Conservation (phyloP, 225 moss, liverwort and hornwort genomes). For the Physcomitrellopsis africana region DNA sequence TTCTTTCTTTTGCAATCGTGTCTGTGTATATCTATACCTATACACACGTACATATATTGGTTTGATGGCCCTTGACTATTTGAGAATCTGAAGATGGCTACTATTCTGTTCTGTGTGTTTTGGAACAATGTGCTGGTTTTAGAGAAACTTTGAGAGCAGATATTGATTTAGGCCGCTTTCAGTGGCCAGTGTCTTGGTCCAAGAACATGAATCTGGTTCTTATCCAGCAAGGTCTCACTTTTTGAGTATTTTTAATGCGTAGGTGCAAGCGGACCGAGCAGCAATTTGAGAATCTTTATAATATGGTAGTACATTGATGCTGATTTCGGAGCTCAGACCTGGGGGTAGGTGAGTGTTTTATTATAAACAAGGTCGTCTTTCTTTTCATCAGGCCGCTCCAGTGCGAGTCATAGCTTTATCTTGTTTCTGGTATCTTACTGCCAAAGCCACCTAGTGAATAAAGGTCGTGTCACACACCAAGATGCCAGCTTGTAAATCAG, state of each 20-base stretch:
- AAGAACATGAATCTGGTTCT: slow-evolving; percentile 90
- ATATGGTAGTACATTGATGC: slow-evolving; percentile 89
- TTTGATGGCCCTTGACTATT: neutral
- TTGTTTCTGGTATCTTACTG: slow-evolving; percentile 15
- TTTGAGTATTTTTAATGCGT: slow-evolving; percentile 95
- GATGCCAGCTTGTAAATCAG: slow-evolving; percentile 4
- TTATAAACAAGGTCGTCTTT: neutral
- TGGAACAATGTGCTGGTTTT: slow-evolving; percentile 58
- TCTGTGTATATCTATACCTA: too few relatives aligned
- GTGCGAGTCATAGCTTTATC: too few relatives aligned
- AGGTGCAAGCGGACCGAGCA: slow-evolving; percentile 99
- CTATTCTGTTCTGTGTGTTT: neutral
- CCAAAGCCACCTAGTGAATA: neutral
- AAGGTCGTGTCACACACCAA: slow-evolving; percentile 11
- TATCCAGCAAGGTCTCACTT: slow-evolving; percentile 89
- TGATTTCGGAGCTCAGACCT: slow-evolving; percentile 95
- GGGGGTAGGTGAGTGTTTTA: slow-evolving; percentile 76
- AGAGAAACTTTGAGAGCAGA: slow-evolving; percentile 94
- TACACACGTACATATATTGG: too few relatives aligned
- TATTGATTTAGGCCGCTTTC: slow-evolving; percentile 92
- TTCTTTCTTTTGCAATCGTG: too few relatives aligned
- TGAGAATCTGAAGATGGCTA: neutral
- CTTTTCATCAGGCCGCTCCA: neutral
- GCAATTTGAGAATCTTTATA: slow-evolving; percentile 86
- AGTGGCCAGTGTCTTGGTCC: slow-evolving; percentile 68